These are phyloP conservation scores for Diplodia seriata DNA, from an alignment of 2,329 filamentous ascomycete genomes.

Conservation along the genomic window DNA sequence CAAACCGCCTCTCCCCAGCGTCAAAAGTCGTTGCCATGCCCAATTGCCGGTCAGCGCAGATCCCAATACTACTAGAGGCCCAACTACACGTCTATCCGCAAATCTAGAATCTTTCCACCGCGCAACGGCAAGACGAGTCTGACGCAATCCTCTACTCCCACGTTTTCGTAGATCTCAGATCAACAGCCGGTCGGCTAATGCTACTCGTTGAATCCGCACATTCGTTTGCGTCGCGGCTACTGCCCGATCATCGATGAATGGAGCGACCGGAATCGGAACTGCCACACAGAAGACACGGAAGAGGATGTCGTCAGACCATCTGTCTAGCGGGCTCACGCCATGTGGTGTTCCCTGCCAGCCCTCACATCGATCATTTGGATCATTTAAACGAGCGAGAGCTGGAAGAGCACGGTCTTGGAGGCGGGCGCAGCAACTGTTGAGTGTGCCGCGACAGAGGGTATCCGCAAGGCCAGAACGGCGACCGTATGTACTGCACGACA, in stretches of 20 bases:
- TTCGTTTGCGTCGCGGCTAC: too few relatives aligned
- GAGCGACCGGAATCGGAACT: not conserved
- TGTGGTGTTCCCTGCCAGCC: conserved; percentile 1
- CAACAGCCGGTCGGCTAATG: conserved; percentile 21
- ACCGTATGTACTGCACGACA: not conserved
- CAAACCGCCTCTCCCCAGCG: too few relatives aligned
- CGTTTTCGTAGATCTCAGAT: conserved; percentile 9
- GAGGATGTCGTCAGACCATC: too few relatives aligned
- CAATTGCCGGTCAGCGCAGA: not conserved
- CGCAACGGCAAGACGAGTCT: not conserved
- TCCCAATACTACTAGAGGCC: not conserved
- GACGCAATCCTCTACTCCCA: not conserved
- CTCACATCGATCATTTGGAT: conserved; percentile 4
- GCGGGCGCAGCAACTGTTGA: not conserved
- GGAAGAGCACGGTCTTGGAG: not conserved
- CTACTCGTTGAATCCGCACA: not conserved
- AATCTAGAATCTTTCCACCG: not conserved
- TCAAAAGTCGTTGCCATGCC: too few relatives aligned
- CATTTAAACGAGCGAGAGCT: conserved; percentile 1
- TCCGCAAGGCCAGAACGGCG: not conserved
- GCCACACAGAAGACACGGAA: not conserved
- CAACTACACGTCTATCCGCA: not conserved
- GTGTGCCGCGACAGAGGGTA: not conserved
- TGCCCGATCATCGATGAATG: too few relatives aligned
- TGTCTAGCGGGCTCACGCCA: too few relatives aligned